phyloP scores from a whole-genome alignment of 306 rosid genomes.

The Trifolium repens region DNA sequence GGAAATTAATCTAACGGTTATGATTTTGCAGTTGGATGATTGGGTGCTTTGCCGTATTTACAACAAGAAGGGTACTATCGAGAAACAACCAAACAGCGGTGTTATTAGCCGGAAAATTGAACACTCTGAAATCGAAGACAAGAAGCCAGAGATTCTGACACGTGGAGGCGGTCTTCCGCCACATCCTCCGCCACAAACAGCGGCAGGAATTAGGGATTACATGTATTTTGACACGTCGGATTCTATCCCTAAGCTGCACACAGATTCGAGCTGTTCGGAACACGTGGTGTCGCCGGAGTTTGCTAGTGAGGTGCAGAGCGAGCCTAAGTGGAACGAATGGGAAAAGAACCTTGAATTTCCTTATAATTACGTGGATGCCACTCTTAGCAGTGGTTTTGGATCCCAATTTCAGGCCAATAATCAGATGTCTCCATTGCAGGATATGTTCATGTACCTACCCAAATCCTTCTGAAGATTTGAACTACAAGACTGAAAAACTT shows the following conservation, averaged over 20 bases:
- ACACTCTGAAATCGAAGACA: constrained; percentile 55
- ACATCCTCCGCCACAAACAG: constrained; percentile 23
- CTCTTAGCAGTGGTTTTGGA: constrained; percentile 48
- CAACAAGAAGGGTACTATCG: constrained; percentile 79
- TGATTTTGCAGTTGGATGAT: constrained; percentile 85
- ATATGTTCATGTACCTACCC: constrained; percentile 76
- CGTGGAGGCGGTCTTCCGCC: constrained; percentile 28
- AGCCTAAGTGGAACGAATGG: constrained; percentile 85
- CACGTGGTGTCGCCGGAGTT: constrained; percentile 96
- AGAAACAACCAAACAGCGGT: constrained; percentile 51
- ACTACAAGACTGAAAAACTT: neutral
- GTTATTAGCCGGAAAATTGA: constrained; percentile 21
- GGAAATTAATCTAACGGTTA: constrained; percentile 41
- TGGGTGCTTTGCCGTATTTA: constrained; percentile 97
- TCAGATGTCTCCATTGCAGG: constrained; percentile 91
- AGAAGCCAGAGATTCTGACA: constrained; percentile 61
- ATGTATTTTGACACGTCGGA: constrained; percentile 69
- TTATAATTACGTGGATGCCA: constrained; percentile 67
- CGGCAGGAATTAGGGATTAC: constrained; percentile 51
- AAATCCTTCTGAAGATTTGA: constrained; percentile 52
- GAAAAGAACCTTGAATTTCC: constrained; percentile 65
- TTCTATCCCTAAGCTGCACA: constrained; percentile 80
- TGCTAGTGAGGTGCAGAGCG: constrained; percentile 88
- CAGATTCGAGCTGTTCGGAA: constrained; percentile 96
- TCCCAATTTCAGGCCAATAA: constrained; percentile 55